Conservation (phyloP, 2,329 filamentous ascomycete species). For the Amauroascus verrucosus region DNA sequence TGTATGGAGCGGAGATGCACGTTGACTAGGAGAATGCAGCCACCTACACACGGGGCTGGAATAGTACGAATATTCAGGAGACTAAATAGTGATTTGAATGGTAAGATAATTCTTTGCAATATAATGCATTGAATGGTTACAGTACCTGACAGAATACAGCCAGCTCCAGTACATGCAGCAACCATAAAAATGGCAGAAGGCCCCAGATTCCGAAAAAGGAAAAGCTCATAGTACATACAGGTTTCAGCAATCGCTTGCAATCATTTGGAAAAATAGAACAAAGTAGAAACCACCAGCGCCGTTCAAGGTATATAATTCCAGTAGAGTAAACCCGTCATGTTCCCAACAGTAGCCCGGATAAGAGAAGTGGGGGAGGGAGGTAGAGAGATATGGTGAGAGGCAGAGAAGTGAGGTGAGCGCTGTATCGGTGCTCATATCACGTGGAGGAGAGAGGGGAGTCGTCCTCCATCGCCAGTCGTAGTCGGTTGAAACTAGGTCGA, state of each 20-base stretch:
- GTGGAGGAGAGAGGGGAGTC: not conserved
- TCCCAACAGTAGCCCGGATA: not conserved
- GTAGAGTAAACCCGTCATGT: not conserved
- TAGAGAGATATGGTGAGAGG: not conserved
- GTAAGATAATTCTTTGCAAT: conserved; percentile 1
- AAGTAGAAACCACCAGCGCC: conserved; percentile 8
- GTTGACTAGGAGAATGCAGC: not conserved
- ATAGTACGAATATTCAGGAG: not conserved
- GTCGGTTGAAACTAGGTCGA: not conserved
- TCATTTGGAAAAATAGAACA: not conserved
- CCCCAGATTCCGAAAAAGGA: not conserved
- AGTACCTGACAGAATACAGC: not conserved
- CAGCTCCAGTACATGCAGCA: conserved; percentile 6
- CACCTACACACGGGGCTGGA: not conserved
- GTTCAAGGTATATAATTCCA: conserved; percentile 8
- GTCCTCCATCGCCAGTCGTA: not conserved
- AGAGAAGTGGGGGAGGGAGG: not conserved
- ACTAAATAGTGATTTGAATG: not conserved
- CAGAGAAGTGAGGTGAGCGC: not conserved
- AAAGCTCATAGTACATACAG: conserved; percentile 7
- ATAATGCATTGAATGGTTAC: not conserved
- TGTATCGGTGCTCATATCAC: not conserved
- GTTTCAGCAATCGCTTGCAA: conserved; percentile 6
- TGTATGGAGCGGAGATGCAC: not conserved
- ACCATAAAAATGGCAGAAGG: not conserved